Evolutionary conservation across 345 rosid species (phyloP), one percentile per base, ranked within the genome.

Genomic region (Rhizophora apiculata): DNA sequence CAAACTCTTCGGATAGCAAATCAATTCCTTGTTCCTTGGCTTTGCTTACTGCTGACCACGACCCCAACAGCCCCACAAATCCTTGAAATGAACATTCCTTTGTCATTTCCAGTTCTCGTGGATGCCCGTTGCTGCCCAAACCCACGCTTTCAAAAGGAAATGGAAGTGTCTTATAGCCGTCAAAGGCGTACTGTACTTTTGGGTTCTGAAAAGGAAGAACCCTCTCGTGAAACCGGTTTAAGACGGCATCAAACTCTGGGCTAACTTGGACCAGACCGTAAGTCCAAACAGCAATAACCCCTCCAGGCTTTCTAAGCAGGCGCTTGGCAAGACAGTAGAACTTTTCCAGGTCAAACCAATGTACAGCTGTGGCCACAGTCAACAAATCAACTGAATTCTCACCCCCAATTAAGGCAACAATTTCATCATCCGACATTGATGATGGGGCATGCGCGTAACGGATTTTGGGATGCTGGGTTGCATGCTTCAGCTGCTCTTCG

Each of bases 21-120:
- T 89, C 91, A 24, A 91, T 85, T 3, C 96, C 91, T 67, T 78
- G 60, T 4, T 80, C 82, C 66, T 78, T 86, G 1, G 96, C 96
- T 0, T 72, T 77, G 18, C 56, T 77, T 24, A 82, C 73, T 0
- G 82, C 82, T 1, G 97, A 84, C 79, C 78, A 69, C 10, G 96
- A 81, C 20, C 76, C 70, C 53, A 86, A 5, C 75, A 88, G 69
- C 64, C 70, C n/a, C 72, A 88, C 6, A 29, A 82, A 59, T 21
- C 87, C 90, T 36, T 84, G 74, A 34, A 87, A 86, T 9, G 88
- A 82, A 74, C 83, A 64, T 76, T 75, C 73, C 75, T 59, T 84
- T 3, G 79, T 78, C 55, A 88, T 83, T 58, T 85, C 88, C 36
- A 88, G 37, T 30, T 62, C 82, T 66, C 78, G 3, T 19, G 90